Evolutionary conservation across 495 filamentous ascomycete species (phyloP), one percentile per base, ranked within the genome.

Genomic region (Glonium stellatum): DNA sequence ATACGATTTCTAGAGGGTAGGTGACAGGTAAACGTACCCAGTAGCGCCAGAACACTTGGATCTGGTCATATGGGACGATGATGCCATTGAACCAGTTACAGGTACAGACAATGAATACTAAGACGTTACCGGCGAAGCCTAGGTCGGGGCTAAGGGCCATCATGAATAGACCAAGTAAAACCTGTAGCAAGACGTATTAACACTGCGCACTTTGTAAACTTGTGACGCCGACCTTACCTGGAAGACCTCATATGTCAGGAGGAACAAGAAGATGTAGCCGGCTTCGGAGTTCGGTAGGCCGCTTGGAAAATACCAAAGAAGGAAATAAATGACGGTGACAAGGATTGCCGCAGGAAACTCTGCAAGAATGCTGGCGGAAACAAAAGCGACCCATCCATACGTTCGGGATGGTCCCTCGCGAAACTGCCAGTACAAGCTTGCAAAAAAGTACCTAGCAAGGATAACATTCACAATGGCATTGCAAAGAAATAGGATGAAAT

Each of bases 221-320:
- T 84, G 83, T 71, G 89, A 86, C 0, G 84, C 85, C 58, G 90
- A 84, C 35, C 80, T 76, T 55, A 88, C 74, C 62, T 87, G 88
- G 71, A 80, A 90, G 42, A 87, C 62, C 69, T 90, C 84, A 69
- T 84, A 89, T 11, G 87, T 69, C 71, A 86, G 78, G 5, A 87
- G 67, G 47, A 79, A 66, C 69, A 85, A 75, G 77, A 79, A 84
- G 15, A 76, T 71, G 47, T 75, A 82, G 13, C 77, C 83, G n/a
- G 52, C 52, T 36, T 55, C 3, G 76, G 75, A 15, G 67, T 74
- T 63, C 84, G 83, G 5, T 47, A 54, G 54, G 71, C 46, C 67
- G 80, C 65, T 48, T 73, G 72, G 71, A 78, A 77, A 50, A 18
- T 50, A 50, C 47, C 47, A 50, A 5, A 50, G 23, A 19, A 55